phyloP scores from a whole-genome alignment of 108 stramenopile genomes.

The Skeletonema potamos region DNA sequence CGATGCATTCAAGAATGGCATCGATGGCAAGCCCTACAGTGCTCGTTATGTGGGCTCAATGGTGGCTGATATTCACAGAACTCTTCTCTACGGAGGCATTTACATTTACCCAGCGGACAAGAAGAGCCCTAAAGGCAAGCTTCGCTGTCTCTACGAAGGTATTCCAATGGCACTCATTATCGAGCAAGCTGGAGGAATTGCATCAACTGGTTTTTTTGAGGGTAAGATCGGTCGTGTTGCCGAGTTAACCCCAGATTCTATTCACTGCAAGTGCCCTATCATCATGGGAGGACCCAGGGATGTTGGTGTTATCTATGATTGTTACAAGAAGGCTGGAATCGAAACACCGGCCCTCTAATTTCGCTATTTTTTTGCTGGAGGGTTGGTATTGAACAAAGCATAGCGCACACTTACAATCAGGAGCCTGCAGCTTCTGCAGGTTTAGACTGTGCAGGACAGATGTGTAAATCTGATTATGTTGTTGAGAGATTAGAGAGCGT shows the following conservation, averaged over 20 bases:
- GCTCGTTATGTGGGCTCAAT: conserved; percentile 98
- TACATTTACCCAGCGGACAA: conserved; percentile 98
- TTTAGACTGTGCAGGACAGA: background rate
- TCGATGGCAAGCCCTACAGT: conserved; percentile 71
- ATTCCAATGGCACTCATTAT: conserved; percentile 99
- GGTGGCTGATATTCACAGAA: conserved; percentile 99
- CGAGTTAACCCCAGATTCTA: conserved; percentile 86
- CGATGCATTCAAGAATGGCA: conserved; percentile 82
- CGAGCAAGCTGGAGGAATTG: conserved; percentile 96
- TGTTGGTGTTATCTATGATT: conserved; percentile 81
- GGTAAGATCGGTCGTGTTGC: conserved; percentile 90
- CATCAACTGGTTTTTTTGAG: conserved; percentile 94
- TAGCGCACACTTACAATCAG: background rate
- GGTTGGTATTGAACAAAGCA: background rate
- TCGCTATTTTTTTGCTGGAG: background rate
- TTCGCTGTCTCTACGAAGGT: conserved; percentile 98
- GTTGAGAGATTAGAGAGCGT: background rate
- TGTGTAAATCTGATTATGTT: background rate
- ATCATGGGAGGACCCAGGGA: conserved; percentile 94
- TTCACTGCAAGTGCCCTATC: conserved; percentile 98
- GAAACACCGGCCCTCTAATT: conserved; percentile 66
- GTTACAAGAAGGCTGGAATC: conserved; percentile 76
- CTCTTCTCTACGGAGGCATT: conserved; percentile 98
- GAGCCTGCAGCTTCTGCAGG: background rate
- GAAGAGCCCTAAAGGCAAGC: conserved; percentile 92